Base-by-base conservation (phyloP, 2,329 filamentous ascomycete species). In the Cytospora leucostoma region DNA sequence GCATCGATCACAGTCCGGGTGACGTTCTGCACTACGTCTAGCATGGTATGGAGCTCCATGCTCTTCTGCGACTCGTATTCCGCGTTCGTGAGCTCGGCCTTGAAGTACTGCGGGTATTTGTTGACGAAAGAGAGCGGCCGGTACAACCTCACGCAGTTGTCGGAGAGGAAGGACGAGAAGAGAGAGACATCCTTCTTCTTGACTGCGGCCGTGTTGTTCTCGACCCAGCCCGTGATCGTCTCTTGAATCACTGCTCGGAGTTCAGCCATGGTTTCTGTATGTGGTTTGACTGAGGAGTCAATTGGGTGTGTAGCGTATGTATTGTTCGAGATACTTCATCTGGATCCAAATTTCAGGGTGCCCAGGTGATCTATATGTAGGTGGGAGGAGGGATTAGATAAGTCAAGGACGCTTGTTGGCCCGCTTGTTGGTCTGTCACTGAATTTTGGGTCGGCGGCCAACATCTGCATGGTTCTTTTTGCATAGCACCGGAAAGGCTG, bases 21-120 rank as follows among this genome's bases (percentile, higher is more conserved):
- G 54, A 70, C 63, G 6, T 65, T 63, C 50, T 67, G 63, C 1
- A 19, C 33, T 7, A 67, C 64, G 40, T 69, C 68, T 51, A 60
- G 34, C 61, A 66, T 68, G 15, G 65, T 69, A 3, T 65, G 56
- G 13, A 69, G n/a, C 35, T 61, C 19, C 61, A 63, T 56, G n/a
- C 40, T 17, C 56, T 32, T 52, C 51, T 66, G 68, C 5, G 68
- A 65, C 44, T 69, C 68, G 37, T 70, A 70, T 40, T 70, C 68
- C 51, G 68, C 67, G 47, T 70, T 70, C 27, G 65, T 64, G n/a
- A 67, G 61, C 37, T 63, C 32, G n/a, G 65, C 27, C 49, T 65
- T 66, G 59, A 70, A 69, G 67, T 68, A 67, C 38, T 67, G 63
- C 17, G 68, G 65, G 58, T 69, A 68, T 21, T 62, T 62, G 27